These are phyloP conservation scores for Pestalotiopsis sp. DNA, from an alignment of 2,329 filamentous ascomycete species.

Conservation along the genomic window DNA sequence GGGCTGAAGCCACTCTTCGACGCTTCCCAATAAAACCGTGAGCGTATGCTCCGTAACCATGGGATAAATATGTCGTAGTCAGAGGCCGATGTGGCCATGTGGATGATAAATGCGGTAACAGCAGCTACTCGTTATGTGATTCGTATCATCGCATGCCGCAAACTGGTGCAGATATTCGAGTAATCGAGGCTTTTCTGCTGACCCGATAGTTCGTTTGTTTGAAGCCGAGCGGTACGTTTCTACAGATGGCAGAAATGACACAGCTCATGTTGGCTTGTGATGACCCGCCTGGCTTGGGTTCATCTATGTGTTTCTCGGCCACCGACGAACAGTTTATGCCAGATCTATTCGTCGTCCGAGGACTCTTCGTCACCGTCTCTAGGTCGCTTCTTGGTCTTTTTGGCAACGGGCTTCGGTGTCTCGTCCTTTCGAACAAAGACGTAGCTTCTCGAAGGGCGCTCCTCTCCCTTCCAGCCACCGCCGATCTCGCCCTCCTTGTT, in stretches of 20 bases:
- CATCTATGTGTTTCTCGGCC: neutral
- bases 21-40: no score
- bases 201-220: neutral
- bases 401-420: slow-evolving; percentile 23
- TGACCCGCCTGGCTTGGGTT: neutral
- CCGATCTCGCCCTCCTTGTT: slow-evolving; percentile 46
- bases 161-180: no score
- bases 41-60: no score
- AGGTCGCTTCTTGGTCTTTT: slow-evolving; percentile 30
- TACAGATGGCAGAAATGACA: no score
- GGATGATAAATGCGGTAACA: no score
- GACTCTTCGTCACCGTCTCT: slow-evolving; percentile 28
- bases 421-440: slow-evolving; percentile 64
- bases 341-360: slow-evolving; percentile 26
- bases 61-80: no score
- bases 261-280: neutral
- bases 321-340: neutral
- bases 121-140: no score
- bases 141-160: no score
- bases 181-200: no score
- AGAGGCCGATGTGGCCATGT: no score
- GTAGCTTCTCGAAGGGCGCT: slow-evolving; percentile 58
- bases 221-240: neutral
- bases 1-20: no score
- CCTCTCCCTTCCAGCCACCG: slow-evolving; percentile 53